These are phyloP conservation scores for Sicyos baderoa DNA, from an alignment of 306 rosid species.

Conservation along the genomic window DNA sequence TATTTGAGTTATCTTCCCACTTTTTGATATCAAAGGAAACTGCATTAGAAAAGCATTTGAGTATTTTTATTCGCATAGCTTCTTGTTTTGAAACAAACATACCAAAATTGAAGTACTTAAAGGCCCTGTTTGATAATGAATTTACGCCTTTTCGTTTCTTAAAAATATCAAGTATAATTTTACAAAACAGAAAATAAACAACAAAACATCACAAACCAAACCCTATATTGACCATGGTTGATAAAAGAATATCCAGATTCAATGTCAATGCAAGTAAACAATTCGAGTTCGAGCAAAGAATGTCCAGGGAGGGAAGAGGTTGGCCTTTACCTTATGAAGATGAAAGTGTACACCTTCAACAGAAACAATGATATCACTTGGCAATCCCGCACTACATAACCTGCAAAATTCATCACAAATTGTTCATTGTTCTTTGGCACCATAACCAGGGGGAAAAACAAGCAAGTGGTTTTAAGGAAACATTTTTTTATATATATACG, in stretches of 20 bases:
- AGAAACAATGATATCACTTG: constrained; percentile 55
- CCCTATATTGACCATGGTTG: neutral
- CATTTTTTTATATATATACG: no score
- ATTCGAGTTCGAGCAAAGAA: neutral
- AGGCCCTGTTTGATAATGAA: neutral
- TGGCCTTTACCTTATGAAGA: constrained; percentile 65
- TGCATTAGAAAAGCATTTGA: constrained; percentile 33
- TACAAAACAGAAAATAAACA: neutral
- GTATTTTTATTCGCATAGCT: neutral
- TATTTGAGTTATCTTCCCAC: constrained; percentile 56
- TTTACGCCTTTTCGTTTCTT: neutral
- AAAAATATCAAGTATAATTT: neutral
- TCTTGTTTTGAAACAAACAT: neutral
- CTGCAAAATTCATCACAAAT: constrained; percentile 29
- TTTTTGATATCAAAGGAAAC: constrained; percentile 86
- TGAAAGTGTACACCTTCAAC: constrained; percentile 58
- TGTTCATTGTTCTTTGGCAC: neutral
- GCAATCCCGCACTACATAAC: constrained; percentile 62
- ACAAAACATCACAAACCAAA: neutral
- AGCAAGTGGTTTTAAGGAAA: neutral
- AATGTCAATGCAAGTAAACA: neutral
- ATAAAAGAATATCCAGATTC: neutral
- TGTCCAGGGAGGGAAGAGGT: neutral
- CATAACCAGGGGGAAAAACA: neutral
- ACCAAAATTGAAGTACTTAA: neutral